A percentile compares a stretch with the other conserved stretches of the same genome.
Evolutionary conservation across 139 green algal genomes (phyloP).

Genomic region (Chlamydomonas applanata): DNA sequence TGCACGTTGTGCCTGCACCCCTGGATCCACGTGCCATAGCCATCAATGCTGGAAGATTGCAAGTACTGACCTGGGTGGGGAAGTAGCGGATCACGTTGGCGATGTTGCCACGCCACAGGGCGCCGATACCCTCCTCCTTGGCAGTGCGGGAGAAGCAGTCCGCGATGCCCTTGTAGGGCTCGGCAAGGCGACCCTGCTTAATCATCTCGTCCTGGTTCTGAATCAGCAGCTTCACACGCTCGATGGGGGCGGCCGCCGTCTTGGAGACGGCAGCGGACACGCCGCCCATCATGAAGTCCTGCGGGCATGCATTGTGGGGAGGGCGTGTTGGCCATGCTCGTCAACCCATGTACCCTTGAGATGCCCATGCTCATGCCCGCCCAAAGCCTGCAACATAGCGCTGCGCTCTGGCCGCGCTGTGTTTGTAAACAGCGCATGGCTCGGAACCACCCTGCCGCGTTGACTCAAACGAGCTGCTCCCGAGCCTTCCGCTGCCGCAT

Average conservation of each 20-base stretch:
- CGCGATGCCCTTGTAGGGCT: slow-evolving; percentile 85
- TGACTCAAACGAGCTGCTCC: too few species aligned
- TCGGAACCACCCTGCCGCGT: too few species aligned
- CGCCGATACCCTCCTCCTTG: slow-evolving; percentile 85
- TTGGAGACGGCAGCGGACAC: slow-evolving; percentile 88
- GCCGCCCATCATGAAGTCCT: slow-evolving; percentile 52
- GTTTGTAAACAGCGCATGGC: too few species aligned
- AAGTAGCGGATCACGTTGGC: slow-evolving; percentile 96
- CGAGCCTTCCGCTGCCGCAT: too few species aligned
- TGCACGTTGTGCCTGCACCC: too few species aligned
- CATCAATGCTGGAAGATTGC: not conserved
- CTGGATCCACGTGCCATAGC: too few species aligned
- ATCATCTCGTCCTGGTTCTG: slow-evolving; percentile 68
- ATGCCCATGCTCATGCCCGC: too few species aligned
- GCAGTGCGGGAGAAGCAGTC: slow-evolving; percentile 94
- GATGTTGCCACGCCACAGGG: slow-evolving; percentile 97
- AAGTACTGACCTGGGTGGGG: slow-evolving; percentile 65
- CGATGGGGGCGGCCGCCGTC: slow-evolving; percentile 93
- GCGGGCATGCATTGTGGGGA: not conserved
- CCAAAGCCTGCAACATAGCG: too few species aligned
- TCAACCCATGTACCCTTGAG: not conserved
- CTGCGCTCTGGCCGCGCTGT: too few species aligned
- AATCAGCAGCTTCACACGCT: slow-evolving; percentile 97
- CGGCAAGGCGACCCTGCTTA: slow-evolving; percentile 55
- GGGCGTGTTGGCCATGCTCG: not conserved